Conservation (phyloP, 208 protist species). For the Trypanosoma cruzi region DNA sequence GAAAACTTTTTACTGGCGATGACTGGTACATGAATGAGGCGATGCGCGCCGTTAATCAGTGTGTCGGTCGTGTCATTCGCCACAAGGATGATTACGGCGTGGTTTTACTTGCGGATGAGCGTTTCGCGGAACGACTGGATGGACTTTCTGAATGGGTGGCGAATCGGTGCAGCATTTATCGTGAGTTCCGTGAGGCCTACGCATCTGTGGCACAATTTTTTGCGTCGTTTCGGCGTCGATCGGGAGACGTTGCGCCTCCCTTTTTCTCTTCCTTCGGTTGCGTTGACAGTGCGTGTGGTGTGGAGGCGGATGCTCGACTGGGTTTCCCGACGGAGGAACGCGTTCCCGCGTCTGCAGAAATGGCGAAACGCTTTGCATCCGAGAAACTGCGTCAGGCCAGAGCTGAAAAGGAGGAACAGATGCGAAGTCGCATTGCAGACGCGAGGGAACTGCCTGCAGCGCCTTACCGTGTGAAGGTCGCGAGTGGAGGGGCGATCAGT, state of each 20-base stretch:
- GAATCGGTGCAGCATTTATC: slow-evolving; percentile 36
- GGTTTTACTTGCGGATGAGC: slow-evolving; percentile 95
- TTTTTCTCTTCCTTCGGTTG: background rate
- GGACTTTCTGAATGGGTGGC: slow-evolving; percentile 75
- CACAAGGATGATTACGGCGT: slow-evolving; percentile 97
- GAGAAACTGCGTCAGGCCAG: slow-evolving; percentile 18
- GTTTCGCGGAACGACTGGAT: slow-evolving; percentile 60
- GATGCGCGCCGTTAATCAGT: slow-evolving; percentile 97
- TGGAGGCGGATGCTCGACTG: background rate
- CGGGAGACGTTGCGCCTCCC: background rate
- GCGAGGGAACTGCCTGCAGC: slow-evolving; percentile 8
- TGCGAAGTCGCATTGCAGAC: slow-evolving; percentile 10
- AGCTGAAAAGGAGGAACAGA: slow-evolving; percentile 15
- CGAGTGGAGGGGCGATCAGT: background rate
- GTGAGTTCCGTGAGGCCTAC: slow-evolving; percentile 74
- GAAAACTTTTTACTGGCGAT: slow-evolving; percentile 84
- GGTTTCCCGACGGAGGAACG: background rate
- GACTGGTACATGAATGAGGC: slow-evolving; percentile 96
- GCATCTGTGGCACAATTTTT: slow-evolving; percentile 72
- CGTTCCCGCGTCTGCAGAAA: slow-evolving; percentile 26
- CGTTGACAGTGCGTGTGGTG: background rate
- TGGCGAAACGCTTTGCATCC: slow-evolving; percentile 34
- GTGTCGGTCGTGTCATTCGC: slow-evolving; percentile 97
- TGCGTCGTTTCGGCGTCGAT: slow-evolving; percentile 20
- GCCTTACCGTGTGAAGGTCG: background rate